A percentile compares a stretch with the other conserved stretches of the same genome.
These are phyloP conservation scores for Salix koriyanagi DNA, from an alignment of 345 rosid genomes.

Conservation along the genomic window DNA sequence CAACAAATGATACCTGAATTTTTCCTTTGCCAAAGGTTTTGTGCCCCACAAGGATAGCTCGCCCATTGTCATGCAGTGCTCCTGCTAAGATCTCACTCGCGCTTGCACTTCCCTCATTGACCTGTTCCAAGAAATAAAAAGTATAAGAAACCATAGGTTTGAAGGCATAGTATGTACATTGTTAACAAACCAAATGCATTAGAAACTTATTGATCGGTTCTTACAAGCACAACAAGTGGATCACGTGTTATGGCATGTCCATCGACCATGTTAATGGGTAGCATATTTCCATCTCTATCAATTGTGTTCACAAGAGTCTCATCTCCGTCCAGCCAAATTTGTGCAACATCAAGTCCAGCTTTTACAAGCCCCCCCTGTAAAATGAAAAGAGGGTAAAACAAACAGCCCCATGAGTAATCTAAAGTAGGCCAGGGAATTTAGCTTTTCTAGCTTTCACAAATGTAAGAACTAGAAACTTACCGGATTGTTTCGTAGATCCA, in stretches of 20 bases:
- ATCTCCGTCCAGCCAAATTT: slow-evolving; percentile 85
- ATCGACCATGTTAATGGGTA: slow-evolving; percentile 64
- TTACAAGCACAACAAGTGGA: slow-evolving; percentile 87
- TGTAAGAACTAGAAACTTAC: slow-evolving; percentile 27
- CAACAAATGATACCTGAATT: slow-evolving; percentile 53
- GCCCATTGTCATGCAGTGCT: slow-evolving; percentile 85
- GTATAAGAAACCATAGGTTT: not conserved
- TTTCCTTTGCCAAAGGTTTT: slow-evolving; percentile 88
- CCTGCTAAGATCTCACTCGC: slow-evolving; percentile 95
- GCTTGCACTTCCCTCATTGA: slow-evolving; percentile 90
- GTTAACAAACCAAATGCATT: not conserved
- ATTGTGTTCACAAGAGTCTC: slow-evolving; percentile 85
- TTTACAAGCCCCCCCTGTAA: slow-evolving; percentile 88
- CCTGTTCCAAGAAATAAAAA: slow-evolving; percentile 38
- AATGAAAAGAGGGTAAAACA: slow-evolving; percentile 2
- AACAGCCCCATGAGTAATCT: not conserved
- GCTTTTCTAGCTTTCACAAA: not conserved
- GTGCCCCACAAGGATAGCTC: slow-evolving; percentile 85
- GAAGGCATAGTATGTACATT: not conserved
- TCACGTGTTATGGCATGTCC: slow-evolving; percentile 86
- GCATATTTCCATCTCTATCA: slow-evolving; percentile 70
- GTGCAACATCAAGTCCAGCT: slow-evolving; percentile 89
- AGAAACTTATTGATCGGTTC: slow-evolving; percentile 10
- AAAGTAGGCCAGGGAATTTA: slow-evolving; percentile 4
- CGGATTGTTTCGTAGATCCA: slow-evolving; percentile 84